Evolutionary conservation across 2,329 filamentous ascomycete species (phyloP), one percentile per base, ranked within the genome.

Genomic region (Nemania bipapillata): DNA sequence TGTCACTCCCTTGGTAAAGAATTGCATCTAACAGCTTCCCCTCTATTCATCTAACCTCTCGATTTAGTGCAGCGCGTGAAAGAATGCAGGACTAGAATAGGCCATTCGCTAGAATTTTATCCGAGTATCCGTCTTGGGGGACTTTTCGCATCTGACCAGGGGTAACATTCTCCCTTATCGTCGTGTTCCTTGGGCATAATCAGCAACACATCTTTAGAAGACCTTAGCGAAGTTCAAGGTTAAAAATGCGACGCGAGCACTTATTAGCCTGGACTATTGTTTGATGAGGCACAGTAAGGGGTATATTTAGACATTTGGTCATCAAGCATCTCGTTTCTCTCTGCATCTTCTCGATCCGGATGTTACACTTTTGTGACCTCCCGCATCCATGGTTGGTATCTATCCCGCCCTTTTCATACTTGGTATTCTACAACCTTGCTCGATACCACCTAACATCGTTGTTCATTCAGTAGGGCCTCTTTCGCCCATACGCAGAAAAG

Each of bases 301-400:
- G 22, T 50, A 55, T 22, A 11, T 65, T 47, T n/a, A 20, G 45
- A 20, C 5, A 59, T 49, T 54, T 15, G 2, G 32, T 53, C 55
- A 17, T 17, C 17, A n/a, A 12, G 54, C 15, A 17, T 17, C 49
- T 45, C 40, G 53, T 32, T 35, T 58, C 37, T 20, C n/a, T 22
- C 17, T 62, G 11, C 20, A 32, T 53, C 17, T 30, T 45, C n/a
- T 22, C 20, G 22, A 32, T 26, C 12, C 9, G n/a, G 4, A 37
- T 2, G n/a, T 52, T n/a, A 7, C 35, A 15, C 30, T 42, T 52
- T 17, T 32, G 30, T 57, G 20, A 47, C 66, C 63, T 56, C 52
- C 28, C 22, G 26, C 56, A 32, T 63, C 28, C n/a, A 32, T 60
- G 30, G n/a, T 54, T 55, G 62, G 47, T 66, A 69, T 69, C 45